A percentile compares a stretch with the other conserved stretches of the same genome.
phyloP scores from a whole-genome alignment of 1,139 yeast species.

The Magnusiomyces magnusii region DNA sequence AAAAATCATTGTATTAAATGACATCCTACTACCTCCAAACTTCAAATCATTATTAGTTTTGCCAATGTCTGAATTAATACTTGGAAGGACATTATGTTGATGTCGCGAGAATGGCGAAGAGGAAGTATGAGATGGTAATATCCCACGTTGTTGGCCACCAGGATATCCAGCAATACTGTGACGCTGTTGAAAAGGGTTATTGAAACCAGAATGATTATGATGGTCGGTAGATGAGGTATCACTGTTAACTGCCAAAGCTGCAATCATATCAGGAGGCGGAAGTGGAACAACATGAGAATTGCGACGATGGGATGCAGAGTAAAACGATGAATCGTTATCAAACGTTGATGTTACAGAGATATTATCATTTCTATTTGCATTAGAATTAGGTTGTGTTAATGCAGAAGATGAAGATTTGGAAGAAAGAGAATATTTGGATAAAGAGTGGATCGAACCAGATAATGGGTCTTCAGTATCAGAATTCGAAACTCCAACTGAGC shows the following conservation, averaged over 20 bases:
- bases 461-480: slow-evolving; percentile 31
- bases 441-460: slow-evolving; percentile 22
- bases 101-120: too few species aligned
- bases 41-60: too few species aligned
- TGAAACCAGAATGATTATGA: neutral
- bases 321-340: neutral
- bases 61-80: too few species aligned
- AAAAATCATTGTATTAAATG: too few species aligned
- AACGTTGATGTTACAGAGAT: neutral
- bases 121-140: too few species aligned
- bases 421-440: slow-evolving; percentile 28
- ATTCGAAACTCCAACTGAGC: slow-evolving; percentile 22
- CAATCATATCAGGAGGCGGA: slow-evolving; percentile 6
- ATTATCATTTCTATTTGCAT: too few species aligned
- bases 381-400: neutral
- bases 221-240: neutral
- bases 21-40: too few species aligned
- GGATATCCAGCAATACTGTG: slow-evolving; percentile 1
- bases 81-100: too few species aligned
- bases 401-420: neutral
- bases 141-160: too few species aligned
- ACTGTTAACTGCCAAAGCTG: slow-evolving; percentile 3
- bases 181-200: neutral
- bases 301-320: slow-evolving; percentile 23
- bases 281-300: slow-evolving; percentile 25